Percentiles rank a stretch among this genome's conserved stretches.
Evolutionary conservation across 768 basidiomycete species (phyloP).

Genomic region (Guyanaporus albipodus): DNA sequence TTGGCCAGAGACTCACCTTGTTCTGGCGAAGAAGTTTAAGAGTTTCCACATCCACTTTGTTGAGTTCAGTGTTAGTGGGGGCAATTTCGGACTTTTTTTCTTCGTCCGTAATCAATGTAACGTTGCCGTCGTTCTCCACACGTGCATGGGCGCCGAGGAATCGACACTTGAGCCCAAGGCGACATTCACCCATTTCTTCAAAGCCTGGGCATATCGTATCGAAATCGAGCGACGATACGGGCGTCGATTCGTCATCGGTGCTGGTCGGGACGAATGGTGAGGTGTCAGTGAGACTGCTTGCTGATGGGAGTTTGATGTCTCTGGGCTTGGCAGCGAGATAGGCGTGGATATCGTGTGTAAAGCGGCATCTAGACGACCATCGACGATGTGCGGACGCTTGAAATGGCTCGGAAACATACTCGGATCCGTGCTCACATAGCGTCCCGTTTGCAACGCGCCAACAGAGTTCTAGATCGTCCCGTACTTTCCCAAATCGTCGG

Average conservation of each 20-base stretch:
- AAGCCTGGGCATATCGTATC: constrained; percentile 24
- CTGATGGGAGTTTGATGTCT: constrained; percentile 62
- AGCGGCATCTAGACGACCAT: constrained; percentile 55
- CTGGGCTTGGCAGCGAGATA: constrained; percentile 75
- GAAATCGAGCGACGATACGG: constrained; percentile 17
- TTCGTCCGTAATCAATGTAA: constrained; percentile 49
- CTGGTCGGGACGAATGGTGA: constrained; percentile 48
- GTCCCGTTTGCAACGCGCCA: constrained; percentile 70
- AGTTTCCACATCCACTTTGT: constrained; percentile 56
- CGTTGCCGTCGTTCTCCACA: constrained; percentile 41
- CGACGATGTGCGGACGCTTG: not conserved
- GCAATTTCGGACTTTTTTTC: constrained; percentile 52
- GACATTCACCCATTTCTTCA: constrained; percentile 29
- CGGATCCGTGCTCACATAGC: constrained; percentile 64
- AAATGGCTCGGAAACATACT: constrained; percentile 37
- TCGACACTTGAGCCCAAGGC: constrained; percentile 80
- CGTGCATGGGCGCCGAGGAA: constrained; percentile 77
- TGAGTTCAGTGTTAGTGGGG: constrained; percentile 56
- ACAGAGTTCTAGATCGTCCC: constrained; percentile 81
- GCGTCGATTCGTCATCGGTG: not conserved
- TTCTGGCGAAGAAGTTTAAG: constrained; percentile 62
- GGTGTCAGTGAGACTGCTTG: constrained; percentile 38
- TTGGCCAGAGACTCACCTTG: constrained; percentile 45
- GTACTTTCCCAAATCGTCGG: constrained; percentile 69
- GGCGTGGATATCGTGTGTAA: constrained; percentile 68